These are phyloP conservation scores for Xylaria sp. DNA, from an alignment of 2,329 filamentous ascomycete species.

Conservation along the genomic window DNA sequence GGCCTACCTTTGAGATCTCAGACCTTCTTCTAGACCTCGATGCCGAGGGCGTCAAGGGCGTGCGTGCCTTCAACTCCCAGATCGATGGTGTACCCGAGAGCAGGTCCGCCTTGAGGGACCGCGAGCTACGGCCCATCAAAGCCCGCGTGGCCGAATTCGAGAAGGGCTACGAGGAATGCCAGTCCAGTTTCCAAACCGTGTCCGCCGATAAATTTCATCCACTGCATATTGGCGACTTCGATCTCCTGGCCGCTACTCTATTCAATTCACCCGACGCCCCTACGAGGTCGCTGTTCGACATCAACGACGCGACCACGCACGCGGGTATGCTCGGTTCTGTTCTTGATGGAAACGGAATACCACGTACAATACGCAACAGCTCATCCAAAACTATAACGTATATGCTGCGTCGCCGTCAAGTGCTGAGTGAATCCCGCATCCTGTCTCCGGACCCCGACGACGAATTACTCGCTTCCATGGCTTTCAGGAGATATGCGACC, in stretches of 20 bases:
- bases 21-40: conserved; percentile 63
- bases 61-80: conserved; percentile 54
- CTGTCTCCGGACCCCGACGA: neutral
- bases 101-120: conserved; percentile 17
- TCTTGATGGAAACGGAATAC: conserved; percentile 47
- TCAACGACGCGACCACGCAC: neutral
- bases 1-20: conserved; percentile 51
- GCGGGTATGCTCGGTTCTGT: conserved; percentile 23
- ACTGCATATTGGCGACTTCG: conserved; percentile 56
- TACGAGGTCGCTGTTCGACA: neutral
- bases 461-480: conserved; percentile 8
- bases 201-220: conserved; percentile 39
- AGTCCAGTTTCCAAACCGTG: conserved; percentile 33
- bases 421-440: neutral
- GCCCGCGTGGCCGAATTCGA: conserved; percentile 49
- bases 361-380: conserved; percentile 32
- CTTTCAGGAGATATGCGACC: conserved; percentile 28
- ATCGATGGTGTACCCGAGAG: conserved; percentile 49
- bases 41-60: conserved; percentile 55
- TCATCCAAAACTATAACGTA: conserved; percentile 41
- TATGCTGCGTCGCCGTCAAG: conserved; percentile 46
- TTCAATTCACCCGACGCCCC: conserved; percentile 10
- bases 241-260: conserved; percentile 56
- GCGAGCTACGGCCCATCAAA: conserved; percentile 48
- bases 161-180: conserved; percentile 34